Base-by-base conservation (phyloP, 768 basidiomycete species). In the Leucosporidium creatinivorum region DNA sequence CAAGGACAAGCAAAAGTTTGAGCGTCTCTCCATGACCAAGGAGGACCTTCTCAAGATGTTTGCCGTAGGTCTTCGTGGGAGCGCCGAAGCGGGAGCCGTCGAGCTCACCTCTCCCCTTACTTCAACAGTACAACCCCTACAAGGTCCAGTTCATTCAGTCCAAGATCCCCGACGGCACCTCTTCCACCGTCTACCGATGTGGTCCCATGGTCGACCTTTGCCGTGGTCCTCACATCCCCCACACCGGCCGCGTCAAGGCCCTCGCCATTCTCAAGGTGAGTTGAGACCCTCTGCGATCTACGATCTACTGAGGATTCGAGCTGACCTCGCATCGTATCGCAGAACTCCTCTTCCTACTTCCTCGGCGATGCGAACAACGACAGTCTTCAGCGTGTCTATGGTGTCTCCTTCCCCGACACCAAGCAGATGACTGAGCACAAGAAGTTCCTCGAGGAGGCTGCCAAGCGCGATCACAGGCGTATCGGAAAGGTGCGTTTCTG, bases 281-380 rank as follows among this genome's bases (percentile, higher is more conserved):
- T 44, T 12, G 39, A 44, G 61, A n/a, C 9, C n/a, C 13, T 23
- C 31, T 51, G 28, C 6, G 33, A 17, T 10, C 55, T 5, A 4
- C 1, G 21, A 17, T 4, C 21, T n/a, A n/a, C n/a, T n/a, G n/a
- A n/a, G n/a, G n/a, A n/a, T n/a, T n/a, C 15, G 55, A 33, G 48
- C 50, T 17, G 48, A 60, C 26, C 31, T 52, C 17, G 64, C 21
- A 60, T 47, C 44, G 58, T 19, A 19, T 23, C 33, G 5, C 65
- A 93, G 90, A 97, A 89, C 80, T 99, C 96, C 25, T 89, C 96
- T 0, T 97, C 92, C 10, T 99, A 97, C 80, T 99, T 98, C 86
- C 85, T 97, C 28, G 94, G 92, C 31, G 92, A 97, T 76, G 81
- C 88, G 30, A 87, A 84, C 75, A 96, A 96, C 78, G 96, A 98